These are phyloP conservation scores for Smittium culicis DNA, from an alignment of 371 early-diverging fungal genomes.

Conservation along the genomic window DNA sequence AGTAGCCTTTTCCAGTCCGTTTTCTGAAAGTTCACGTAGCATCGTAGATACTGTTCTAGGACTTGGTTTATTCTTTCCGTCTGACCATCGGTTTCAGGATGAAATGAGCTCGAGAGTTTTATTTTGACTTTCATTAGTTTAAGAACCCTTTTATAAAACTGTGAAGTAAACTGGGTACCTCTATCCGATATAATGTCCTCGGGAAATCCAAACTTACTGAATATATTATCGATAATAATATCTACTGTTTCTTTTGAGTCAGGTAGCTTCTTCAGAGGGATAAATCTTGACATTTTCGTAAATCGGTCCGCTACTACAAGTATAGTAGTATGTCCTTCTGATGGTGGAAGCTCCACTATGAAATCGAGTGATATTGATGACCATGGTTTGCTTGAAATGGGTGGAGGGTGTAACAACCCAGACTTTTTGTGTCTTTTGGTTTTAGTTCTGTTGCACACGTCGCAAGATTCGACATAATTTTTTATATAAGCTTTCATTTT, in stretches of 20 bases:
- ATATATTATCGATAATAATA: not conserved
- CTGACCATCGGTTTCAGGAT: too few species aligned
- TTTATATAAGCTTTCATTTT: not conserved
- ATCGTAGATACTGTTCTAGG: too few species aligned
- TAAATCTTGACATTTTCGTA: constrained; percentile 34
- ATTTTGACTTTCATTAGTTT: too few species aligned
- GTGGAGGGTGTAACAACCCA: constrained; percentile 31
- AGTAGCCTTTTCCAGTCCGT: too few species aligned
- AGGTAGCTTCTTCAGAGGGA: constrained; percentile 19
- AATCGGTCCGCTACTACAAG: constrained; percentile 34
- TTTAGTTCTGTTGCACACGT: constrained; percentile 8
- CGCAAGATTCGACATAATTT: constrained; percentile 12
- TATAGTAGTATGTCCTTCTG: constrained; percentile 25
- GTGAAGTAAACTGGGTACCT: too few species aligned
- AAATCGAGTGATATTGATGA: constrained; percentile 36
- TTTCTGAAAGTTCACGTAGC: too few species aligned
- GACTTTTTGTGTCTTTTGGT: constrained; percentile 3
- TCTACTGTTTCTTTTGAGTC: constrained; percentile 12
- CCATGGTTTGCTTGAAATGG: constrained; percentile 30
- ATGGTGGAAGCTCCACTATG: constrained; percentile 31
- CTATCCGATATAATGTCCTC: constrained; percentile 10
- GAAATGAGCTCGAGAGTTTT: too few species aligned
- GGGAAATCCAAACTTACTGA: not conserved
- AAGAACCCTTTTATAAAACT: too few species aligned
- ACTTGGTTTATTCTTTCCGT: too few species aligned